phyloP scores from a whole-genome alignment of 345 rosid species.

The Citrus hindsii region DNA sequence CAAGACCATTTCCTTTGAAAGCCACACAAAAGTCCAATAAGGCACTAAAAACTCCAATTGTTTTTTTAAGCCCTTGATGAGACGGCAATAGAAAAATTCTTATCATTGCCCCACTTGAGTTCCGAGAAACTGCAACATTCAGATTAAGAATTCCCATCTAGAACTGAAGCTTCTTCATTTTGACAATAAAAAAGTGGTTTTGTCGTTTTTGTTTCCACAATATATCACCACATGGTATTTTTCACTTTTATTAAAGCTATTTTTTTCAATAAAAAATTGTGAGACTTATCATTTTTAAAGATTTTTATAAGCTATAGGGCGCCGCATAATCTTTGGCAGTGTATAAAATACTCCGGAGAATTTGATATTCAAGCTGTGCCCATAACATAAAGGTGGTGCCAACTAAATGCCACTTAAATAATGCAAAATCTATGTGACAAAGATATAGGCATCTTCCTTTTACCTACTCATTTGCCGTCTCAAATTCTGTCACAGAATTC shows the following conservation, averaged over 20 bases:
- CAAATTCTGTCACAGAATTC: not conserved
- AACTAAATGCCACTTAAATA: constrained; percentile 19
- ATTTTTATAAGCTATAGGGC: not conserved
- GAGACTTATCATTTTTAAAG: not conserved
- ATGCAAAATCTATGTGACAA: constrained; percentile 10
- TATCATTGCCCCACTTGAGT: not conserved
- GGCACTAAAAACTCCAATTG: not conserved
- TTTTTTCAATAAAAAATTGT: not conserved
- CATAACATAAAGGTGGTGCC: not conserved
- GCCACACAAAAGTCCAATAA: not conserved
- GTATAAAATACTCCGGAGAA: not conserved
- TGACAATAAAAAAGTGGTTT: too few species aligned
- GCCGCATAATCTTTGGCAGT: not conserved
- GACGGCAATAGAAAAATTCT: constrained; percentile 3
- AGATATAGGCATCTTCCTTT: not conserved
- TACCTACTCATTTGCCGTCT: not conserved
- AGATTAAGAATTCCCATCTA: not conserved
- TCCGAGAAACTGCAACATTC: constrained; percentile 8
- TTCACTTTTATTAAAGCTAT: not conserved
- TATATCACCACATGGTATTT: too few species aligned
- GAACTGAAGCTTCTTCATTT: not conserved
- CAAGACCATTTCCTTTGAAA: constrained; percentile 18
- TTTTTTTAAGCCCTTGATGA: not conserved
- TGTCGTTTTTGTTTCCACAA: not conserved
- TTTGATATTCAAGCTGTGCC: constrained; percentile 4